Conservation (phyloP, 306 rosid species). For the Casuarina glauca region DNA sequence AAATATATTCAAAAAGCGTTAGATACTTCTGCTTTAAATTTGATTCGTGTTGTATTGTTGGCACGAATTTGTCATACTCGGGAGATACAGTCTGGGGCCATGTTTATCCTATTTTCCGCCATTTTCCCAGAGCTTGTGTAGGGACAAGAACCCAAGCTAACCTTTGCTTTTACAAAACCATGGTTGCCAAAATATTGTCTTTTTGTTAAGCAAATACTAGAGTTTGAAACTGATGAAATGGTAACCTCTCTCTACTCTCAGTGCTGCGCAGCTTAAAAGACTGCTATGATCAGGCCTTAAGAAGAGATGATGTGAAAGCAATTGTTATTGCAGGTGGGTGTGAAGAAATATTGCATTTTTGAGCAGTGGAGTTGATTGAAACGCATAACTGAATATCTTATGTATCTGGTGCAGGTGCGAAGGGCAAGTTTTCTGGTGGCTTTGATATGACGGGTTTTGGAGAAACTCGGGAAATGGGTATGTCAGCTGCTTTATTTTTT, state of each 20-base stretch:
- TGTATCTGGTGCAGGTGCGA: slow-evolving; percentile 62
- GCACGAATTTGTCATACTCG: not conserved
- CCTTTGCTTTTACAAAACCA: not conserved
- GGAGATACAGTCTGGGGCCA: not conserved
- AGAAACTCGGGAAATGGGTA: slow-evolving; percentile 63
- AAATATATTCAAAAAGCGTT: not conserved
- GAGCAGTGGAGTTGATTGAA: slow-evolving; percentile 4
- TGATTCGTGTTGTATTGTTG: not conserved
- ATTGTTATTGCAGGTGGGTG: slow-evolving; percentile 77
- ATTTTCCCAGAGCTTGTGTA: not conserved
- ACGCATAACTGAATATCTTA: slow-evolving; percentile 21
- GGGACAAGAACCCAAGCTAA: not conserved
- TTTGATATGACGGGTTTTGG: slow-evolving; percentile 81
- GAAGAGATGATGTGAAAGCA: slow-evolving; percentile 84
- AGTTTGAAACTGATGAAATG: not conserved
- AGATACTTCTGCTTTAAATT: not conserved
- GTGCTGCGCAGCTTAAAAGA: slow-evolving; percentile 71
- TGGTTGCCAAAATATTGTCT: not conserved
- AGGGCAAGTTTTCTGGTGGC: slow-evolving; percentile 93
- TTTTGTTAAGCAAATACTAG: not conserved
- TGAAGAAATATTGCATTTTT: slow-evolving; percentile 17
- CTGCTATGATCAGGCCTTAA: slow-evolving; percentile 65
- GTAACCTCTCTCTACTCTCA: slow-evolving; percentile 22
- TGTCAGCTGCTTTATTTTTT: slow-evolving; percentile 9
- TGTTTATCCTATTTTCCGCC: not conserved